Evolutionary conservation across 2,329 filamentous ascomycete species (phyloP), one percentile per base, ranked within the genome.

Genomic region (Cryphonectria naterciae): DNA sequence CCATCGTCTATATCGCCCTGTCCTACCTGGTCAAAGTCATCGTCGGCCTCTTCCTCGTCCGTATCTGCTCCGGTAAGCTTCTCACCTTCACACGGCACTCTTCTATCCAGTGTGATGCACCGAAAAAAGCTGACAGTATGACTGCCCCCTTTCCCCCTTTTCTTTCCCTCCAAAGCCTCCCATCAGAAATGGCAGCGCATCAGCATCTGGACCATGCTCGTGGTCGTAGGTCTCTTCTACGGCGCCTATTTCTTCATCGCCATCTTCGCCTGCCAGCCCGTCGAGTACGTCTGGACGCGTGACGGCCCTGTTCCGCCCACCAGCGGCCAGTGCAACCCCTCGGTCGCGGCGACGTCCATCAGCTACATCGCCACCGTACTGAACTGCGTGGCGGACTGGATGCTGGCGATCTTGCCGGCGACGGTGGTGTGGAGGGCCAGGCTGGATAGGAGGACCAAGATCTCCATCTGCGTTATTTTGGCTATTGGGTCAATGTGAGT

Each of bases 401-500:
- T 77, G 11, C 78, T 82, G 41, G 81, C 78, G 52, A 78, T 82
- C 10, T 75, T 83, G 1, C 82, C 82, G 0, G 78, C 82, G n/a
- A 79, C 81, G 63, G 68, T 84, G 2, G 79, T 84, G 11, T 83
- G 80, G 80, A 78, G 80, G 35, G 71, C 83, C 6, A 79, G 82
- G 66, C 82, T 84, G 78, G 82, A 80, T 65, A 74, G 63, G 0
- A 75, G 78, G 63, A 80, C 80, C 6, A 83, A 82, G 70, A 67
- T 83, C 17, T 80, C 79, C 0, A 80, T 83, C 2, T 71, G 76
- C 25, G 69, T 72, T 25, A 76, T 81, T 52, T 73, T 77, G 22
- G 77, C 78, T 15, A 74, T 82, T 28, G 81, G 80, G 32, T 78
- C 77, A 60, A 79, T 83, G 80, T 82, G 77, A 69, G 80, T 76